Percentiles rank a stretch among this genome's conserved stretches.
These are phyloP conservation scores for Botryotinia calthae DNA, from an alignment of 2,329 filamentous ascomycete species.

Conservation along the genomic window DNA sequence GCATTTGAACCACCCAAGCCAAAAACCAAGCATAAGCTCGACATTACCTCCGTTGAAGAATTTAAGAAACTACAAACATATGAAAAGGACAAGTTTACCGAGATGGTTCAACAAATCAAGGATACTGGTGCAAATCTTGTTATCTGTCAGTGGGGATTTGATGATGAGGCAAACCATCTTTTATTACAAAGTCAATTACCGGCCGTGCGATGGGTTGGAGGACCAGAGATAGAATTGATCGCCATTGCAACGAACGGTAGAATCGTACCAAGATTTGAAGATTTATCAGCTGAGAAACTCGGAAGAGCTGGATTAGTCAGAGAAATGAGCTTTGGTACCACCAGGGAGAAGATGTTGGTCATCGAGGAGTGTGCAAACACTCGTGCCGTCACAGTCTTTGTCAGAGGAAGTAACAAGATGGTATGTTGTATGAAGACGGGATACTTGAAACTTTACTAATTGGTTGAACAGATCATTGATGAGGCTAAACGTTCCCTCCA, in stretches of 20 bases:
- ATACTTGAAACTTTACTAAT: slow-evolving; percentile 28
- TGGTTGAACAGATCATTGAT: slow-evolving; percentile 78
- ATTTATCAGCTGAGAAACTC: slow-evolving; percentile 86
- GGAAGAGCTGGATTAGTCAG: slow-evolving; percentile 85
- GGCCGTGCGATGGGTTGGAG: slow-evolving; percentile 95
- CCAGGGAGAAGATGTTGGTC: slow-evolving; percentile 98
- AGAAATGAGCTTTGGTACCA: slow-evolving; percentile 96
- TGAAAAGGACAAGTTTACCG: slow-evolving; percentile 91
- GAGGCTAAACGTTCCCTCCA: slow-evolving; percentile 97
- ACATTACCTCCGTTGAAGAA: slow-evolving; percentile 95
- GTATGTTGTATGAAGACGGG: slow-evolving; percentile 48
- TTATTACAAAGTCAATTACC: slow-evolving; percentile 94
- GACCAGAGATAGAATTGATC: slow-evolving; percentile 96
- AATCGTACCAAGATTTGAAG: slow-evolving; percentile 96
- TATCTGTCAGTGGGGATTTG: slow-evolving; percentile 99
- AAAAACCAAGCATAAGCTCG: slow-evolving; percentile 99
- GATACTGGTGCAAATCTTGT: slow-evolving; percentile 94
- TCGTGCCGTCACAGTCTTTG: slow-evolving; percentile 91
- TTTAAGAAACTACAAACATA: slow-evolving; percentile 98
- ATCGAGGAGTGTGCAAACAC: slow-evolving; percentile 99
- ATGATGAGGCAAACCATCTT: slow-evolving; percentile 97
- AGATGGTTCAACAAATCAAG: slow-evolving; percentile 99
- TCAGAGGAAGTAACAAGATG: slow-evolving; percentile 99
- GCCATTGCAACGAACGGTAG: slow-evolving; percentile 97
- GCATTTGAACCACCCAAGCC: slow-evolving; percentile 98